Evolutionary conservation across 768 basidiomycete species (phyloP), one percentile per base, ranked within the genome.

Genomic region (Mycena amicta): DNA sequence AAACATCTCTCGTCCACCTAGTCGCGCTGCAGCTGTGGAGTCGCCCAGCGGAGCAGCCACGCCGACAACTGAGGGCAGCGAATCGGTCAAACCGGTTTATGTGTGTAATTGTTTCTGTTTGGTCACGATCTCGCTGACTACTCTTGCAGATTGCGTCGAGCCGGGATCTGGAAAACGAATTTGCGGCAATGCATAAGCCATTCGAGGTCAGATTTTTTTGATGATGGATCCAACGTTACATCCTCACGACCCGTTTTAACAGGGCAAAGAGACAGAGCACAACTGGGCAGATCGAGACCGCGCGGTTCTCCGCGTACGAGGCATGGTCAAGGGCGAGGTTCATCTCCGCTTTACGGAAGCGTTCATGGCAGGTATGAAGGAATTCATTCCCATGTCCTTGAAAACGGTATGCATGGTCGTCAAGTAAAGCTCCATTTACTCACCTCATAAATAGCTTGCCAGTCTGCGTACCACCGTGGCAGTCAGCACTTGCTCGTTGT

Each of bases 231-330:
- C 41, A 45, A 11, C 41, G 50, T 49, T 22, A 59, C 43, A 53
- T 63, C 51, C 55, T 30, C 51, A 55, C 31, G 53, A 52, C 43
- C 43, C 18, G 18, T 18, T 51, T 46, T 46, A 55, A 2, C 60
- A 94, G 89, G 97, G 96, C n/a, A 96, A 85, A 75, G 96, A 99
- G 75, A 90, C 91, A 1, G 96, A 99, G 70, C 92, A 95, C 62
- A 99, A 99, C 66, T 99, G 96, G 96, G 80, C 83, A 41, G 76
- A 80, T 27, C 83, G 96, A 57, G 96, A 99, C 61, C 82, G 81
- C 63, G 81, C 89, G 11, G 80, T 95, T 60, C 78, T 84, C 41
- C 82, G 86, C 18, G 89, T 98, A 6, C 84, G 95, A 43, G 92
- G 95, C 18, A 93, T 97, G 91, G 74, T 98, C 55, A 89, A 87